Conservation (phyloP, 257 asterid species). For the Salvia miltiorrhiza region DNA sequence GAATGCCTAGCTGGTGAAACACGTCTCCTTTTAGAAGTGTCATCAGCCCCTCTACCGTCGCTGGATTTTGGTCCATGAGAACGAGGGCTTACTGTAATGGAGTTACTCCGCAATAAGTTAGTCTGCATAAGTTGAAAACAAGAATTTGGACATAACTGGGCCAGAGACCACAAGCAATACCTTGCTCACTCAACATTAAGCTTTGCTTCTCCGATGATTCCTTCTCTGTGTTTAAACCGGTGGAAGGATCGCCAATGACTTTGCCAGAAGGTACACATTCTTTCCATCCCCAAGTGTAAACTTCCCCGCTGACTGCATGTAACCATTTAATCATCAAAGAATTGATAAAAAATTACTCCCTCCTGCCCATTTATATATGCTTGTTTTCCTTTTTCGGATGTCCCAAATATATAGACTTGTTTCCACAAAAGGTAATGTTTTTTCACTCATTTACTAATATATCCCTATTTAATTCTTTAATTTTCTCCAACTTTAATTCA, state of each 20-base stretch:
- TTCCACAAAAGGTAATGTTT: too few species aligned
- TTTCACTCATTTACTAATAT: too few species aligned
- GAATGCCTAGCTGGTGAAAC: conserved; percentile 66
- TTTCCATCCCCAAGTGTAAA: conserved; percentile 99
- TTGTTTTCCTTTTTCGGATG: too few species aligned
- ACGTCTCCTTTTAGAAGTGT: conserved; percentile 74
- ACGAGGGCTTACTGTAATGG: conserved; percentile 68
- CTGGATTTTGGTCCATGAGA: conserved; percentile 69
- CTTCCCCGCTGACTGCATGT: conserved; percentile 74
- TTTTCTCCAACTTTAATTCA: too few species aligned
- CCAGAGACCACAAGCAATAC: conserved; percentile 39
- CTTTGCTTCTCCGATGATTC: conserved; percentile 25
- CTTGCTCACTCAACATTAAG: conserved; percentile 54
- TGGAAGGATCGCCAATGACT: conserved; percentile 57
- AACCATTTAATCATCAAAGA: conserved; percentile 13
- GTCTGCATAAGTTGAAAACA: conserved; percentile 28
- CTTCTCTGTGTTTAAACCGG: conserved; percentile 49
- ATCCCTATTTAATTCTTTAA: too few species aligned
- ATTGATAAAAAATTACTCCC: neutral
- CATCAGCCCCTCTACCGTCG: conserved; percentile 67
- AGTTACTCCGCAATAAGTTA: conserved; percentile 45
- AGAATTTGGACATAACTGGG: conserved; percentile 29
- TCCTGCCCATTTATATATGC: too few species aligned
- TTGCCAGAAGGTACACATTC: conserved; percentile 96
- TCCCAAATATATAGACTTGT: too few species aligned